Evolutionary conservation across 108 stramenopile species (phyloP), one percentile per base, ranked within the genome.

Genomic region (Fragilariopsis cylindrus): DNA sequence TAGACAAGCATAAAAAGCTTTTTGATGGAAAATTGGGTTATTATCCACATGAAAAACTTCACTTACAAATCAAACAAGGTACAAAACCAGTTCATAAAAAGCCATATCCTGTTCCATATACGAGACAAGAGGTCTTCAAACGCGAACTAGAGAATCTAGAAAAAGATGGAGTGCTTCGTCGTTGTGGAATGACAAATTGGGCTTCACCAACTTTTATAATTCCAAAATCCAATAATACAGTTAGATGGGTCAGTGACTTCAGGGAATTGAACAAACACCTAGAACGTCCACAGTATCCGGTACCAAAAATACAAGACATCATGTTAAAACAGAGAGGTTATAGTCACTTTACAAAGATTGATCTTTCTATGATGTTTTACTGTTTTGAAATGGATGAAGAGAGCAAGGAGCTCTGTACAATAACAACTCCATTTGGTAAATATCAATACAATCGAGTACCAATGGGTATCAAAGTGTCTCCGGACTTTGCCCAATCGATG

Each of bases 351-450:
- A 71, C 71, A 3, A 77, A 77, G 47, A 71, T 81, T 30, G 76
- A 81, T 43, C 8, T 81, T 5, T 69, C 71, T 18, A 73, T 73
- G 72, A 47, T 54, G 19, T 76, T 60, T 40, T 58, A 58, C 9
- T 58, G 57, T 8, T 58, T 58, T 58, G 57, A 58, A 58, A 30
- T 58, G 12, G 65, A 65, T 16, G 65, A 65, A 45, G 65, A 65
- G 30, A 42, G 45, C 21, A 54, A 69, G 44, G 42, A 67, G 2
- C 65, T 84, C 3, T 84, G 83, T 43, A 67, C 64, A 2, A 84
- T 85, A 7, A 66, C 64, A 30, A 82, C 76, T 1, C 84, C 84
- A 50, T 83, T 73, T 55, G 84, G 82, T n/a, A 80, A 67, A 42
- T 84, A 72, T 58, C 16, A 65, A 30, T 87, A 84, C 54, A 16